A percentile compares a stretch with the other conserved stretches of the same genome.
These are phyloP conservation scores for Solanum tacnaense DNA, from an alignment of 257 asterid species.

Conservation along the genomic window DNA sequence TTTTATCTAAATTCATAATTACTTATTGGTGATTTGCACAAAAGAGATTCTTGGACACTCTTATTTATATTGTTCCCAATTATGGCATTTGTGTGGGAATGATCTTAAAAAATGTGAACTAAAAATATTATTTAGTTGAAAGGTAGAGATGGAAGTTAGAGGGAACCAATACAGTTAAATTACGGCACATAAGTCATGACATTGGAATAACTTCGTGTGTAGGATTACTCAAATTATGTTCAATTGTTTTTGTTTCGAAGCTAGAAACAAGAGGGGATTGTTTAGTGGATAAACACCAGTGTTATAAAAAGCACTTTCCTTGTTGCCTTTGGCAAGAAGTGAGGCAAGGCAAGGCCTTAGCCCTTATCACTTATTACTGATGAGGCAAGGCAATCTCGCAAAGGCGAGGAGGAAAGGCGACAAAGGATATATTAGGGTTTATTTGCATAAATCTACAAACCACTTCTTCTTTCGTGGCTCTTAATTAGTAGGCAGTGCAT, in stretches of 20 bases:
- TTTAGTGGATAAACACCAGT: background rate
- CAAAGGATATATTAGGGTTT: background rate
- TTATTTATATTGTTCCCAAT: background rate
- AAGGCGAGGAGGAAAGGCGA: background rate
- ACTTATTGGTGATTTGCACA: background rate
- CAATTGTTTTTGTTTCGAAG: background rate
- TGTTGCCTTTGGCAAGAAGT: too few relatives aligned
- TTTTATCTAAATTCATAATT: background rate
- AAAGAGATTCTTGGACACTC: background rate
- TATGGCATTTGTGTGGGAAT: background rate
- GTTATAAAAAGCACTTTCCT: background rate
- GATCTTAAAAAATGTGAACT: background rate
- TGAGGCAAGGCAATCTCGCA: background rate
- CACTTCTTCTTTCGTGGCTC: background rate
- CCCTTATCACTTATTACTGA: background rate
- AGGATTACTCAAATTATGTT: background rate
- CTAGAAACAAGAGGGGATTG: background rate
- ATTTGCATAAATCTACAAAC: too few relatives aligned
- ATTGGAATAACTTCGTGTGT: background rate
- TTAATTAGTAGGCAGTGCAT: background rate
- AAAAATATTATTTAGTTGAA: background rate
- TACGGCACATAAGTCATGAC: background rate
- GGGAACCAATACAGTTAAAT: background rate
- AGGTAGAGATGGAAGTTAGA: background rate
- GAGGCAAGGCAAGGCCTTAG: too few relatives aligned